Evolutionary conservation across 2,329 filamentous ascomycete genomes (phyloP).

Genomic region (Fusarium aywerte): DNA sequence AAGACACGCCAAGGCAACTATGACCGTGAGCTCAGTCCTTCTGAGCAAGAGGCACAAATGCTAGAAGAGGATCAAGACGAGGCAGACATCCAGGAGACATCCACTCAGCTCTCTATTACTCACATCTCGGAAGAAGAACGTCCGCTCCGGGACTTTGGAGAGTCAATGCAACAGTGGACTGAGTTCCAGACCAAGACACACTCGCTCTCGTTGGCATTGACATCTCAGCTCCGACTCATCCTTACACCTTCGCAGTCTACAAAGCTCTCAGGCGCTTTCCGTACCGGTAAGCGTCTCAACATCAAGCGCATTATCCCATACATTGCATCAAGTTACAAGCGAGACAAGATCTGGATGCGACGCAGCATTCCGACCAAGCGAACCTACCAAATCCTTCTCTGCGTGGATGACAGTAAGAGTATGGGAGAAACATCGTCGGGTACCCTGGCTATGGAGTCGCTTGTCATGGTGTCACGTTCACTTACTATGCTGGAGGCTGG

Average conservation of each 20-base stretch:
- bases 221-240: slow-evolving; percentile 94
- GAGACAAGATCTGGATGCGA: slow-evolving; percentile 99
- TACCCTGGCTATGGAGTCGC: slow-evolving; percentile 88
- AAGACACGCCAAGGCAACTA: slow-evolving; percentile 69
- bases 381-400: slow-evolving; percentile 96
- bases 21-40: slow-evolving; percentile 61
- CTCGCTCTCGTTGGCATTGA: slow-evolving; percentile 85
- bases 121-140: slow-evolving; percentile 67
- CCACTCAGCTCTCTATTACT: slow-evolving; percentile 75
- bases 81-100: slow-evolving; percentile 62
- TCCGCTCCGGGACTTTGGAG: slow-evolving; percentile 60
- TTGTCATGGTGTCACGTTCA: slow-evolving; percentile 88
- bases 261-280: slow-evolving; percentile 95
- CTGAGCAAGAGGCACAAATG: slow-evolving; percentile 56
- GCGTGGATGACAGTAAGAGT: slow-evolving; percentile 92
- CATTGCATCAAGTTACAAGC: slow-evolving; percentile 97
- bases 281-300: slow-evolving; percentile 97
- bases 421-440: slow-evolving; percentile 87
- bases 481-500: slow-evolving; percentile 94
- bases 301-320: slow-evolving; percentile 99
- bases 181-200: slow-evolving; percentile 87
- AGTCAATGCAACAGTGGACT: slow-evolving; percentile 81
- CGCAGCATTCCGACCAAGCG: slow-evolving; percentile 91
- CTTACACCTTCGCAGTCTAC: slow-evolving; percentile 94
- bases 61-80: slow-evolving; percentile 63